These are phyloP conservation scores for Phialophora chinensis DNA, from an alignment of 2,329 filamentous ascomycete species.

Conservation along the genomic window DNA sequence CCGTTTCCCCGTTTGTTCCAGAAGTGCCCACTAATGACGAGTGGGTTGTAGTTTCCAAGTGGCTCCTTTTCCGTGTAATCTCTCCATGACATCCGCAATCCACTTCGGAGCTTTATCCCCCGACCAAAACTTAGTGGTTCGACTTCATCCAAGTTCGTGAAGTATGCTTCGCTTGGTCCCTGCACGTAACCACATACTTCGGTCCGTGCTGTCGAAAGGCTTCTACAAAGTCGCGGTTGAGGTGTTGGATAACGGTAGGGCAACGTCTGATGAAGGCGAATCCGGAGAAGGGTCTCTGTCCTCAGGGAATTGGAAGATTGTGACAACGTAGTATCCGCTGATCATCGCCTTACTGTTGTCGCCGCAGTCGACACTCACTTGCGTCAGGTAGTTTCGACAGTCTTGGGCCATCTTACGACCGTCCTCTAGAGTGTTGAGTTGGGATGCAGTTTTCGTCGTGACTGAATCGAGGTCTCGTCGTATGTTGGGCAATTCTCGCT, in stretches of 20 bases:
- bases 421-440: not conserved
- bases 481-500: not conserved
- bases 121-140: not conserved
- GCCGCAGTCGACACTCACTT: not conserved
- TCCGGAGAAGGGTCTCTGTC: no score
- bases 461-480: not conserved
- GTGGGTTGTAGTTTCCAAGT: not conserved
- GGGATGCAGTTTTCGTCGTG: not conserved
- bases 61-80: not conserved
- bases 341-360: not conserved
- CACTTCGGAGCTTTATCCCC: not conserved
- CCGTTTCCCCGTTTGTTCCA: not conserved
- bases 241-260: not conserved
- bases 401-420: not conserved
- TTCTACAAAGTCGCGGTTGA: not conserved
- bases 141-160: not conserved
- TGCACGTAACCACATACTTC: not conserved
- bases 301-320: no score
- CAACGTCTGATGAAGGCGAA: not conserved
- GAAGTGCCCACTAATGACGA: not conserved
- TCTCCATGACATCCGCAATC: not conserved
- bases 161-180: not conserved
- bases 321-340: not conserved
- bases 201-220: not conserved
- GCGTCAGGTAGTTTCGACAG: not conserved